Conservation (phyloP, 768 basidiomycete genomes). For the Tulasnella sp. region DNA sequence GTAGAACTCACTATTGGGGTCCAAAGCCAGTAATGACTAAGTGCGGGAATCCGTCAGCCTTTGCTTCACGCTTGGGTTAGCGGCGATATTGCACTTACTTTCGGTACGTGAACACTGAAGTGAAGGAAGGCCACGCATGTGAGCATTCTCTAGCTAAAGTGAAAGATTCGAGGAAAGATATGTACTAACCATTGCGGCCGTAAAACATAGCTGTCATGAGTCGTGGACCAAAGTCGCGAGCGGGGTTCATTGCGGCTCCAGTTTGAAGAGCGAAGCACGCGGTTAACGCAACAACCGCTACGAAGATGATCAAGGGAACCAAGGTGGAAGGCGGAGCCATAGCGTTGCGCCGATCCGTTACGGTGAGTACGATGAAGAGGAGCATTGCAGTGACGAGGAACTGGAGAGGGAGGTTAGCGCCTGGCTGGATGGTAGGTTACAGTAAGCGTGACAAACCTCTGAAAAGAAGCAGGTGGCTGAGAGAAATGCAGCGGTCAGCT, state of each 20-base stretch:
- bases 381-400: conserved; percentile 57
- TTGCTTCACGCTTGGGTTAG: not conserved
- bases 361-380: conserved; percentile 51
- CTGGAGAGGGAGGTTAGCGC: conserved; percentile 35
- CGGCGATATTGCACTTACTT: not conserved
- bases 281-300: conserved; percentile 57
- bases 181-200: conserved; percentile 49
- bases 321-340: conserved; percentile 49
- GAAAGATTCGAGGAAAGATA: not conserved
- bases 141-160: not conserved
- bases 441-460: conserved; percentile 12
- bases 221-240: conserved; percentile 68
- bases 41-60: not conserved
- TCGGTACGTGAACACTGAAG: conserved; percentile 24
- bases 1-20: conserved; percentile 42
- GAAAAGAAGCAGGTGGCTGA: conserved; percentile 46
- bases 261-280: conserved; percentile 61
- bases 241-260: conserved; percentile 64
- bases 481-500: not conserved
- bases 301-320: conserved; percentile 53
- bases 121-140: not conserved
- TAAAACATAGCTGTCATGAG: conserved; percentile 55
- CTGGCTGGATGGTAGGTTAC: not conserved
- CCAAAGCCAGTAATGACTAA: conserved; percentile 72
- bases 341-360: conserved; percentile 52